A percentile compares a stretch with the other conserved stretches of the same genome.
Conservation (phyloP, 2,329 filamentous ascomycete genomes). For the Dactylellina sp. region DNA sequence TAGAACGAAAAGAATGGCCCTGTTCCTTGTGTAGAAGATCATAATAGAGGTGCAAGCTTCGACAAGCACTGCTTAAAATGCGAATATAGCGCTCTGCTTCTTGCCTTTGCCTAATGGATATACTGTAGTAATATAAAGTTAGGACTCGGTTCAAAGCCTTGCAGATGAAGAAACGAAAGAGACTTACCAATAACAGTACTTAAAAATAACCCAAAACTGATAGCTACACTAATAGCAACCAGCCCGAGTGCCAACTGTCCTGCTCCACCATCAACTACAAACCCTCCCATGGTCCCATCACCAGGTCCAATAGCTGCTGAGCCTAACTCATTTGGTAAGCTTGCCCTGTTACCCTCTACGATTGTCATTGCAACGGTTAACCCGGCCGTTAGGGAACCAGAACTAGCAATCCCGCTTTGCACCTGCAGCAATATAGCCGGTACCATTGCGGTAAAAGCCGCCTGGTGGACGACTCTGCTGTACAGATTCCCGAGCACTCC, state of each 20-base stretch:
- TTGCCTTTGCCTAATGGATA: constrained; percentile 54
- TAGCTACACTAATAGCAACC: constrained; percentile 53
- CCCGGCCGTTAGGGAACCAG: constrained; percentile 69
- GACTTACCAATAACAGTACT: constrained; percentile 54
- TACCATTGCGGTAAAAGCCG: constrained; percentile 85
- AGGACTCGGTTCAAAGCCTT: too few relatives aligned
- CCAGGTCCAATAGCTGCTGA: constrained; percentile 15
- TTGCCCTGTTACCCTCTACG: constrained; percentile 39
- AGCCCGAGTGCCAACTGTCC: constrained; percentile 50
- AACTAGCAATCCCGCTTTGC: constrained; percentile 72
- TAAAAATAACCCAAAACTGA: constrained; percentile 56
- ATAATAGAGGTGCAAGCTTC: too few relatives aligned
- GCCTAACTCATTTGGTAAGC: constrained; percentile 12
- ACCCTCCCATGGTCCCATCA: constrained; percentile 14
- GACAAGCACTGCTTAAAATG: constrained; percentile 24
- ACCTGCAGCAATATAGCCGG: constrained; percentile 84
- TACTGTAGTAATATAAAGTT: constrained; percentile 29
- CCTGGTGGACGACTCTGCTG: constrained; percentile 78
- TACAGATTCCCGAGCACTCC: constrained; percentile 84
- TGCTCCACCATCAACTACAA: constrained; percentile 50
- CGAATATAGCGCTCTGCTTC: constrained; percentile 51
- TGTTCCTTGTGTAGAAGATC: too few relatives aligned
- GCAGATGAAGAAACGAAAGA: background rate
- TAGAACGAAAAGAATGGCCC: background rate
- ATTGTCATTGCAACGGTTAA: constrained; percentile 54